Conservation (phyloP, 257 asterid genomes). For the Solanum pennellii region DNA sequence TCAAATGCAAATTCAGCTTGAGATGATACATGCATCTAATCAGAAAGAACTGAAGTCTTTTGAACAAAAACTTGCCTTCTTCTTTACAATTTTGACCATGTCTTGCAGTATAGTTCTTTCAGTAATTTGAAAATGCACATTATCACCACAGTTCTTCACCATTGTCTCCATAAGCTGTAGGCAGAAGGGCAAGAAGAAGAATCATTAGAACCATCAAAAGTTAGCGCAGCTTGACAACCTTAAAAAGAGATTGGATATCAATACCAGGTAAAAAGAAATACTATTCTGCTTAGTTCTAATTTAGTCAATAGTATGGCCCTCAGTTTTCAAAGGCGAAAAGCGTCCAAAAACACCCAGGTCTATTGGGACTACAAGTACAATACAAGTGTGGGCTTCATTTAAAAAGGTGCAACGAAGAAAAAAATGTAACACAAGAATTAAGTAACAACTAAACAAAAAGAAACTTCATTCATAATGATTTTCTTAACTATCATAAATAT, state of each 20-base stretch:
- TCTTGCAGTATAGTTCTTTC: constrained; percentile 76
- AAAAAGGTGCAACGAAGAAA: background rate
- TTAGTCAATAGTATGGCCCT: background rate
- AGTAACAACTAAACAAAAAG: background rate
- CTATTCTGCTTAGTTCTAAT: background rate
- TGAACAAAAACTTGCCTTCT: constrained; percentile 41
- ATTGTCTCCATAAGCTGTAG: constrained; percentile 84
- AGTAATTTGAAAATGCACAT: constrained; percentile 80
- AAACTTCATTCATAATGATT: background rate
- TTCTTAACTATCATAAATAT: background rate
- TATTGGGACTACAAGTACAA: background rate
- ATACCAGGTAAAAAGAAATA: background rate
- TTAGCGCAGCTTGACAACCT: background rate
- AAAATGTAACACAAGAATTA: background rate
- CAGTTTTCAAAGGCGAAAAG: background rate
- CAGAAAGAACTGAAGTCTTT: background rate
- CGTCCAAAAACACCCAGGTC: background rate
- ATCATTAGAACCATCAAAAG: background rate
- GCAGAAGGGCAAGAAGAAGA: background rate
- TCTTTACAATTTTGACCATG: constrained; percentile 87
- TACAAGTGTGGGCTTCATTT: background rate
- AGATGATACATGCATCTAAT: background rate
- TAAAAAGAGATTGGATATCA: background rate
- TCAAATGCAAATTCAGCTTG: background rate
- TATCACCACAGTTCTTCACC: constrained; percentile 98